Base-by-base conservation (phyloP, 1,284 basidiomycete genomes). In the Sphagnurus paluster region DNA sequence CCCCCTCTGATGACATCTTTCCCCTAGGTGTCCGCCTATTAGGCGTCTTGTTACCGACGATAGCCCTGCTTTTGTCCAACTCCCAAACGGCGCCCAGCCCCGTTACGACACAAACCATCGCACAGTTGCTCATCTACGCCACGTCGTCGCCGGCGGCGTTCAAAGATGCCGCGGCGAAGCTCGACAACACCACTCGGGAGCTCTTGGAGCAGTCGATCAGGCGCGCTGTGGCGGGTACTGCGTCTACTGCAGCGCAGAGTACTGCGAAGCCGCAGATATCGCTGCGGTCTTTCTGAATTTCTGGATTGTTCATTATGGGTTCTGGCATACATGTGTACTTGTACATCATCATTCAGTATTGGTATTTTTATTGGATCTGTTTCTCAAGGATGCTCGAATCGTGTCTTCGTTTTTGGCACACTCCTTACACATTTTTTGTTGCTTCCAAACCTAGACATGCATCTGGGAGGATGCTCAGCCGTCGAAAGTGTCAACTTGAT, bases 131-230 rank as follows among this genome's bases (percentile, higher is more conserved):
- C 14, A 69, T 76, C 2, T 82, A 93, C 39, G 95, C 94, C 1
- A 80, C 88, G 0, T 69, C 76, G 0, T 80, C 86, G 2, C 90
- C 94, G 0, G 64, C 70, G 3, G 79, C 88, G 13, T 98, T 98
- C 79, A 94, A 92, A 63, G 89, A 93, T 39, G 93, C 90, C 2
- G 88, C 90, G 3, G 76, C 71, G 2, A 82, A 80, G 28, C 74
- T 98, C 39, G 81, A 87, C 13, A 65, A 74, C 6, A 66, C 75
- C 0, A 75, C 77, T 13, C 70, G 82, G 44, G 82, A 86, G 29
- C 64, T 77, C 14, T 67, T 98, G 42, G 95, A 98, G 63, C 75
- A 76, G 29, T 85, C 88, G 0, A 80, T 98, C 26, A 76, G 94
- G 50, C 83, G 84, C 42, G 86, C 85, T 4, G 75, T 95, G 0